phyloP scores from a whole-genome alignment of 2,329 filamentous ascomycete species.

The Lachnellula hyalina region DNA sequence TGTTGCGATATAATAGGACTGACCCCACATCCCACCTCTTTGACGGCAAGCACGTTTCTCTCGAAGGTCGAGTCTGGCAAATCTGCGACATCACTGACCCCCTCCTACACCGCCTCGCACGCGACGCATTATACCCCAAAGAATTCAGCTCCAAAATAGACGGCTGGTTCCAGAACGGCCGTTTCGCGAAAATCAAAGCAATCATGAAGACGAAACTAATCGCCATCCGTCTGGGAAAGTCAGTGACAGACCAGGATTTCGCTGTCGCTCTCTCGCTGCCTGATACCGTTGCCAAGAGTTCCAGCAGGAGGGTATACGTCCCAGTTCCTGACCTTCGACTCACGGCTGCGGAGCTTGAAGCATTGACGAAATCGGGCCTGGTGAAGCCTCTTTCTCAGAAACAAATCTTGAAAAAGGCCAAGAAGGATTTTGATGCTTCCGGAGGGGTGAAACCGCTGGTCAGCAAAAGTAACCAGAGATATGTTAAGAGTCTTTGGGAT shows the following conservation, averaged over 20 bases:
- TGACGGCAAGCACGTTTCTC: slow-evolving; percentile 67
- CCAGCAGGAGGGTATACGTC: slow-evolving; percentile 19
- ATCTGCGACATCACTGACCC: slow-evolving; percentile 88
- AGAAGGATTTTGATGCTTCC: neutral
- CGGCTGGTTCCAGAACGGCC: slow-evolving; percentile 81
- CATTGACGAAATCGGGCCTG: slow-evolving; percentile 4
- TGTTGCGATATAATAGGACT: slow-evolving; percentile 35
- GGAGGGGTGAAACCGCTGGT: neutral
- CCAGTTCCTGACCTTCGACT: slow-evolving; percentile 28
- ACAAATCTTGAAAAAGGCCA: neutral
- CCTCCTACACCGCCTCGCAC: slow-evolving; percentile 60
- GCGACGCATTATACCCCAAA: slow-evolving; percentile 52
- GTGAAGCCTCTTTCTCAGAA: neutral
- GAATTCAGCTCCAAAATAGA: slow-evolving; percentile 57
- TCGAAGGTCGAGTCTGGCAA: slow-evolving; percentile 90
- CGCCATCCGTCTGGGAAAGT: slow-evolving; percentile 53
- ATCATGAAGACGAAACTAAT: slow-evolving; percentile 86
- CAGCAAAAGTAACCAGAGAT: neutral
- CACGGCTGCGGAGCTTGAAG: slow-evolving; percentile 20
- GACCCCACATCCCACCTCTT: slow-evolving; percentile 58
- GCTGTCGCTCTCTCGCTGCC: slow-evolving; percentile 37
- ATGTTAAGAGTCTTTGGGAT: neutral
- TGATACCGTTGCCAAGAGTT: slow-evolving; percentile 19
- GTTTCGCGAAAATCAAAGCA: slow-evolving; percentile 76
- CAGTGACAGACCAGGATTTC: slow-evolving; percentile 45